Evolutionary conservation across 352 stramenopile genomes (phyloP), one percentile per base, ranked within the genome.

Genomic region (Phytopythium kandeliae): DNA sequence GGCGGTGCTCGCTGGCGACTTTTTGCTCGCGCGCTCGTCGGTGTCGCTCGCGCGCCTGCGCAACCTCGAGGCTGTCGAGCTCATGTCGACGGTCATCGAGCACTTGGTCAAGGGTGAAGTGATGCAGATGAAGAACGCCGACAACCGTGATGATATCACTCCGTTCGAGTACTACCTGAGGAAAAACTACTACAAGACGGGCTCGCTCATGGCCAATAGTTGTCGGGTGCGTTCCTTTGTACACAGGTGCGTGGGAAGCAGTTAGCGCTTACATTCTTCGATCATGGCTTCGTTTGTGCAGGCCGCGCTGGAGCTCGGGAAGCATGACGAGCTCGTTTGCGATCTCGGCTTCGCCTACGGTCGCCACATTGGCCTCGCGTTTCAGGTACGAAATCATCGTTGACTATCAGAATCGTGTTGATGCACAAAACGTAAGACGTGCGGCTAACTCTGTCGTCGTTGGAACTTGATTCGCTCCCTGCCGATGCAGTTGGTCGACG

Each of bases 181-280:
- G 36, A 99, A 99, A 69, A 99, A 98, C 71, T 99, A 98, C 72
- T 99, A 99, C 81, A 99, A 99, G 76, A 99, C 97, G 12, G 96
- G 84, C 30, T 98, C 89, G 64, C 90, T 99, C 65, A 99, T 99
- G 95, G 94, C 96, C 30, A 98, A 99, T 68, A 97, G 87, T 33
- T 99, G 96, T 70, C 86, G 89, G 60, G 61, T 65, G 40, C 31
- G 31, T 22, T 2, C 13, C n/a, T n/a, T n/a, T n/a, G n/a, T n/a
- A n/a, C n/a, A n/a, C n/a, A n/a, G n/a, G n/a, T n/a, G n/a, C n/a
- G n/a, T n/a, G n/a, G n/a, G n/a, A n/a, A n/a, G n/a, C n/a, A n/a
- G n/a, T n/a, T n/a, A n/a, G n/a, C n/a, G 28, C 28, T 33, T 5
- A 33, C 28, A 11, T 5, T 33, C 10, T 13, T 35, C 4, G 4